A percentile compares a stretch with the other conserved stretches of the same genome.
Conservation (phyloP, 331 rosid species). For the Acacia concinna region DNA sequence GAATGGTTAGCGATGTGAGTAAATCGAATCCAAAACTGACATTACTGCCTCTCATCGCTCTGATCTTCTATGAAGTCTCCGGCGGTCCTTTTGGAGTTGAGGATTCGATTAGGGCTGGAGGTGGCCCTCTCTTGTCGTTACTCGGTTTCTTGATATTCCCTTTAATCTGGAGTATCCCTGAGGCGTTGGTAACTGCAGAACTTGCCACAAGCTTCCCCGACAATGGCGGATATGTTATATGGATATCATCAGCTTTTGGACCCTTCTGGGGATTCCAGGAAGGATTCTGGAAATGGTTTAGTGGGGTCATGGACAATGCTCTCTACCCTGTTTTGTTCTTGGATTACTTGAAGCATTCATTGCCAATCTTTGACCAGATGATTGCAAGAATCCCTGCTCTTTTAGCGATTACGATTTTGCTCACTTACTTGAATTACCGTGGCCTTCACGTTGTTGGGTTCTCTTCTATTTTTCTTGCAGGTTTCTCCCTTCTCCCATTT, state of each 20-base stretch:
- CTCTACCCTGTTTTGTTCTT: conserved; percentile 48
- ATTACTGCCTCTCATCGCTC: conserved; percentile 16
- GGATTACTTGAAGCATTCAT: conserved; percentile 65
- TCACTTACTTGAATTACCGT: conserved; percentile 63
- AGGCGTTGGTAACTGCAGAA: conserved; percentile 42
- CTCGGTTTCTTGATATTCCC: conserved; percentile 64
- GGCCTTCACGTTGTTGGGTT: conserved; percentile 67
- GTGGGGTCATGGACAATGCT: conserved; percentile 40
- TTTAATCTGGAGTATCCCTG: conserved; percentile 67
- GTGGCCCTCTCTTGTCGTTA: conserved; percentile 38
- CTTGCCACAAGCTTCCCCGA: conserved; percentile 64
- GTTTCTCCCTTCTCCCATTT: conserved; percentile 64
- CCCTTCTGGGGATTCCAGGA: conserved; percentile 79
- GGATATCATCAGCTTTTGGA: conserved; percentile 65
- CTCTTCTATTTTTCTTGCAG: conserved; percentile 62
- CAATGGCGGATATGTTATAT: conserved; percentile 66
- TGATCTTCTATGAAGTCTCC: conserved; percentile 8
- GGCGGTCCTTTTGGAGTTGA: conserved; percentile 15
- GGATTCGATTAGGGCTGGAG: conserved; percentile 1
- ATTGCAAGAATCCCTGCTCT: conserved; percentile 32
- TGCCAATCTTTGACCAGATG: conserved; percentile 46
- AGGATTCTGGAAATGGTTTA: conserved; percentile 73
- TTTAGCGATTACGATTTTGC: conserved; percentile 51
- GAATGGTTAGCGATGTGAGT: conserved; percentile 37
- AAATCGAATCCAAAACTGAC: conserved; percentile 51